Percentiles rank a stretch among this genome's conserved stretches.
Evolutionary conservation across 805 yeast species (phyloP).

Genomic region (Torulaspora quercuum): DNA sequence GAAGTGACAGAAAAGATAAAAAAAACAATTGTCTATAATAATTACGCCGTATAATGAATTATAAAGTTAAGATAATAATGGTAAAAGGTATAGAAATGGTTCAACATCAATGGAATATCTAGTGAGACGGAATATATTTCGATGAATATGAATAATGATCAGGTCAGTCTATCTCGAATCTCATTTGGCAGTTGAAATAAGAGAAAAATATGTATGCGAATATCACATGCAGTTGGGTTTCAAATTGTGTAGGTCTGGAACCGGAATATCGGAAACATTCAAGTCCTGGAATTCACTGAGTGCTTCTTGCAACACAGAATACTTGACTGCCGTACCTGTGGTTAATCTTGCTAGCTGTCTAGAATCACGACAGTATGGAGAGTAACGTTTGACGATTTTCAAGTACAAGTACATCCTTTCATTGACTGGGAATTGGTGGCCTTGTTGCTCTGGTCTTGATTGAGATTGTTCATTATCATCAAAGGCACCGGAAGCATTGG

Average conservation of each 20-base stretch:
- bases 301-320: conserved; percentile 40
- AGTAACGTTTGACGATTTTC: conserved; percentile 50
- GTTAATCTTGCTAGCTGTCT: conserved; percentile 47
- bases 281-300: conserved; percentile 39
- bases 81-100: conserved; percentile 1
- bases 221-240: conserved; percentile 27
- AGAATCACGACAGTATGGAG: conserved; percentile 46
- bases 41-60: conserved; percentile 1
- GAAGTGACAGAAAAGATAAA: conserved; percentile 1
- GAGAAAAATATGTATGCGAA: too few relatives aligned
- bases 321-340: conserved; percentile 44
- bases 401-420: conserved; percentile 54
- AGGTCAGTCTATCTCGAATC: too few relatives aligned
- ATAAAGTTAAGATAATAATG: not conserved
- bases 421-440: conserved; percentile 26
- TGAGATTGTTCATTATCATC: conserved; percentile 28
- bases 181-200: conserved; percentile 5
- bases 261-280: conserved; percentile 40
- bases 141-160: conserved; percentile 12
- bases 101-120: conserved; percentile 4
- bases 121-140: conserved; percentile 9
- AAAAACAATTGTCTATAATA: conserved; percentile 4
- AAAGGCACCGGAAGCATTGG: conserved; percentile 40
- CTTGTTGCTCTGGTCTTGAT: conserved; percentile 15
- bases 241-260: conserved; percentile 42